Base-by-base conservation (phyloP, 495 filamentous ascomycete species). In the Neurospora sp. region DNA sequence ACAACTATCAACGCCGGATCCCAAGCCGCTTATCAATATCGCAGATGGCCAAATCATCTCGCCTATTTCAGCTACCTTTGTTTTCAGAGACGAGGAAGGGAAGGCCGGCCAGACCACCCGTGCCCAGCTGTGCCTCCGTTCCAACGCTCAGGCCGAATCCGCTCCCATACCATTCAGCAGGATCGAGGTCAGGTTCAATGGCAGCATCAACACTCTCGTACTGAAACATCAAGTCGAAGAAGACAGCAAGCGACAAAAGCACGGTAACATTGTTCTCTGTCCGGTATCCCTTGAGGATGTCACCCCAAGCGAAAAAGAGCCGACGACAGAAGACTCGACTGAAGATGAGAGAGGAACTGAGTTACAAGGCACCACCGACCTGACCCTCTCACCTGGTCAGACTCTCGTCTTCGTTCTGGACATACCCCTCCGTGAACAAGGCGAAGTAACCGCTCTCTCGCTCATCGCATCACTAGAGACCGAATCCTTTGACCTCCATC, bases 91-190 rank as follows among this genome's bases (percentile, higher is more conserved):
- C 45, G 81, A 87, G 3, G 90, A 94, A 79, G 93, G 92, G 10
- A 92, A 96, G 76, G 96, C 96, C 44, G 94, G 94, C 20, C 92
- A 97, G 74, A 85, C 86, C 68, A 83, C 93, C 71, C 82, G 82
- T 31, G 88, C 87, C n/a, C 94, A 98, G 76, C 84, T 98, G 35
- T 80, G 85, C 35, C 83, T 98, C 38, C 86, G 82, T 17, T 98
- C 94, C 2, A 87, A 83, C 72, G 90, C 94, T 14, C 88, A 92
- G 20, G 74, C 75, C 14, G 83, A 80, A 35, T 90, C 91, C 2
- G 83, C 83, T 7, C 90, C 93, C 0, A 81, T 97, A 10, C 84
- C 80, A 8, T 84, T 97, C 37, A 86, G 86, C 10, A 84, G 86
- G 70, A 77, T 98, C 7, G 87, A 87, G 74, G 79, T 96, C 70